Evolutionary conservation across 768 basidiomycete species (phyloP).

Genomic region (Pleurotus citrinopileatus): DNA sequence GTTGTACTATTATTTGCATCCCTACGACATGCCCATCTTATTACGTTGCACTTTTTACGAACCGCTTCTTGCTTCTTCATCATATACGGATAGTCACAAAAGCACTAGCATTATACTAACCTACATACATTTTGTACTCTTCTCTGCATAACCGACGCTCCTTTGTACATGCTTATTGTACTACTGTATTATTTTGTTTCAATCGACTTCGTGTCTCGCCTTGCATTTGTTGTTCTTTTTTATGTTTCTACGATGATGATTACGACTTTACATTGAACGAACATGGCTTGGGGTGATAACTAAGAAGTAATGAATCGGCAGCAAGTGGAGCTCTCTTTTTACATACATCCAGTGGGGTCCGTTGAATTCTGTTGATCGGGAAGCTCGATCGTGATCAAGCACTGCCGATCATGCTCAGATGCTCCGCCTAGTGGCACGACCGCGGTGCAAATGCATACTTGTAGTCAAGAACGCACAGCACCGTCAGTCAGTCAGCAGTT

Average conservation of each 20-base stretch:
- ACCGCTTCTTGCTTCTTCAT: not conserved
- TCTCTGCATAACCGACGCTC: slow-evolving; percentile 5
- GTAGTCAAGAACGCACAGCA: too few species aligned
- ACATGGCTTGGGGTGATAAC: too few species aligned
- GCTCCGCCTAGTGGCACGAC: too few species aligned
- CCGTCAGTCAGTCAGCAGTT: too few species aligned
- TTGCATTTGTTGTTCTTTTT: not conserved
- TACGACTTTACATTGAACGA: too few species aligned
- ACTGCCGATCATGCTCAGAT: too few species aligned
- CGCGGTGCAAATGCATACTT: too few species aligned
- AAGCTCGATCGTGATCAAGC: not conserved
- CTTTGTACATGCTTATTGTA: slow-evolving; percentile 10
- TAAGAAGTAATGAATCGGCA: too few species aligned
- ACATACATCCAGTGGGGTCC: too few species aligned
- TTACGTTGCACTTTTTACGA: not conserved
- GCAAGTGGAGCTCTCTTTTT: too few species aligned
- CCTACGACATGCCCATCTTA: slow-evolving; percentile 1
- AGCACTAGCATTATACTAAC: not conserved
- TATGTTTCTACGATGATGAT: slow-evolving; percentile 2
- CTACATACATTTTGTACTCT: slow-evolving; percentile 6
- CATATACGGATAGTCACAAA: slow-evolving; percentile 1
- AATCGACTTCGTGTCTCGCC: not conserved
- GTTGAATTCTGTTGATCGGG: not conserved
- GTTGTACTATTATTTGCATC: slow-evolving; percentile 10
- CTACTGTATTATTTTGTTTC: slow-evolving; percentile 10